Evolutionary conservation across 108 stramenopile species (phyloP), one percentile per base, ranked within the genome.

Genomic region (Aurantiochytrium sp.): DNA sequence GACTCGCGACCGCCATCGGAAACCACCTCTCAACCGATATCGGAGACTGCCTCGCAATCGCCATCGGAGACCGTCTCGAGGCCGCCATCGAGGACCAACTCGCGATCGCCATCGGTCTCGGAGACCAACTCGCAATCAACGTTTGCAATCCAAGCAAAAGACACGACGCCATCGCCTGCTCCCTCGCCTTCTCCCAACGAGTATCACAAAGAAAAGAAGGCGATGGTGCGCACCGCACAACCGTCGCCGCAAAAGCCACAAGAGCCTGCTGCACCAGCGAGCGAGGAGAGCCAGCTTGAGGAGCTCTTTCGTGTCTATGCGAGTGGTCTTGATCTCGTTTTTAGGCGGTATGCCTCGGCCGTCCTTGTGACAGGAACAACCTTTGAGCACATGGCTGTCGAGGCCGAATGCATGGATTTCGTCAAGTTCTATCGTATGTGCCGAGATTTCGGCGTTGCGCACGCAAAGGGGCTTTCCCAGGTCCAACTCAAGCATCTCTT

Each of bases 381-480:
- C 0, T 83, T 83, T 53, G 76, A 83, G 28, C 6, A 83, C 6
- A 47, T 83, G 23, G 44, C 45, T 12, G 2, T 16, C 5, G 49
- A 53, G 25, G 76, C 49, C 14, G 51, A 83, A 12, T 25, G 4
- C 3, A 43, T 83, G 6, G 45, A 47, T 16, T 83, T 83, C 49
- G 51, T 83, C 28, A 53, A 83, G 76, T 83, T 83, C 51, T 83
- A 83, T 35, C 76, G 76, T 23, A 83, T 83, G 76, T 83, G 76
- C 28, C 6, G 51, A 53, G 76, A 83, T 45, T 83, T 83, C 1
- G 76, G 76, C 10, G 4, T 83, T 23, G 76, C 76, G 19, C 76
- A 83, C 23, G 49, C 19, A 55, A 83, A 83, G 23, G 76, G 76
- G 12, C 76, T 83, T 12, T 53, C 49, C 45, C 76, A 83, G 51